These are phyloP conservation scores for Phytomonas sp. DNA, from an alignment of 208 protist genomes.

Conservation along the genomic window DNA sequence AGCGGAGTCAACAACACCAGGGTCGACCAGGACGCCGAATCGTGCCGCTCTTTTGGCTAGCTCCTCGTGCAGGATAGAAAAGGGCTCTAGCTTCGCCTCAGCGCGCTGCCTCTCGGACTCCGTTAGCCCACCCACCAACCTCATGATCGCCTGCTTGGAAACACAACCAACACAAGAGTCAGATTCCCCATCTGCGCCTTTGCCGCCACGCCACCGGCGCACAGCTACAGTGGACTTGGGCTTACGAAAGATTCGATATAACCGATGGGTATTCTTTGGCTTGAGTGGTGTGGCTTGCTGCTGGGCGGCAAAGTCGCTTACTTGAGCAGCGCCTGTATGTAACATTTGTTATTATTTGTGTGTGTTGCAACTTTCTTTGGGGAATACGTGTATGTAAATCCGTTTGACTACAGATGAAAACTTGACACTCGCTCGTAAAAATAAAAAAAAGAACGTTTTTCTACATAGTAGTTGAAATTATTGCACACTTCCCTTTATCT, in stretches of 20 bases:
- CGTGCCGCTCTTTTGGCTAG: slow-evolving; percentile 58
- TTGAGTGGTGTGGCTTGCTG: slow-evolving; percentile 15
- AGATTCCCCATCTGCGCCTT: slow-evolving; percentile 7
- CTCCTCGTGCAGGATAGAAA: slow-evolving; percentile 48
- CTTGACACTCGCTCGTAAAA: neutral
- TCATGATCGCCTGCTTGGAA: slow-evolving; percentile 22
- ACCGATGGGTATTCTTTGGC: slow-evolving; percentile 73
- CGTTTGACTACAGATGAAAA: neutral
- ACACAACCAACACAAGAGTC: slow-evolving; percentile 21
- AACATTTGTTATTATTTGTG: slow-evolving; percentile 6
- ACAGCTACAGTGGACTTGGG: slow-evolving; percentile 41
- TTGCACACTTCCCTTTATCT: neutral
- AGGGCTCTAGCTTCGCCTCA: slow-evolving; percentile 42
- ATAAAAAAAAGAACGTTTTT: neutral
- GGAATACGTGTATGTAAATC: neutral
- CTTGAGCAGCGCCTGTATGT: slow-evolving; percentile 14
- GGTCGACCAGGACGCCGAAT: slow-evolving; percentile 44
- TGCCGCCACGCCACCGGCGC: slow-evolving; percentile 39
- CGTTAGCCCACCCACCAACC: slow-evolving; percentile 36
- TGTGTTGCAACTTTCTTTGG: neutral
- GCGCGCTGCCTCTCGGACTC: slow-evolving; percentile 51
- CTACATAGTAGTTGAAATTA: slow-evolving; percentile 2
- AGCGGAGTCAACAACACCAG: slow-evolving; percentile 16
- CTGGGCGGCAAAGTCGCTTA: slow-evolving; percentile 3
- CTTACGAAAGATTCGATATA: slow-evolving; percentile 82